Evolutionary conservation across 805 yeast species (phyloP), one percentile per base, ranked within the genome.

Genomic region (Naumovozyma castellii): DNA sequence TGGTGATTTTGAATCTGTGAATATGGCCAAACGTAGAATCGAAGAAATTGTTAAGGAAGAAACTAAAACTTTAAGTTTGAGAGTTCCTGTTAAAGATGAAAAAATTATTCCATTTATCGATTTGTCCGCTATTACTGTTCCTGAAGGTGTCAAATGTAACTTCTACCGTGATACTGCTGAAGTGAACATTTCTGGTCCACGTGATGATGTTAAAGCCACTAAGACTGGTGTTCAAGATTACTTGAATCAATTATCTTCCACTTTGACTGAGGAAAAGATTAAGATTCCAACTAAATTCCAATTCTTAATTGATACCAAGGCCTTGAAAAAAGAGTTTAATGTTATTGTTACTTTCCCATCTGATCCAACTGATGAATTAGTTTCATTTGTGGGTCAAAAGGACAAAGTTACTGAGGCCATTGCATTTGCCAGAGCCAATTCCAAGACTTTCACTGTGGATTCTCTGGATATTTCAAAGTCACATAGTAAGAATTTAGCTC

Each of bases 1-100:
- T 44, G 97, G 97, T 64, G 94, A 87, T 56, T 72, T 75, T 44
- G 94, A 84, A 57, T 87, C 95, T 40, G 83, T 84, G 50, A 73
- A 71, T 46, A 70, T 71, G 37, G 96, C 97, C 22, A 80, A 80
- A 55, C 59, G 65, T 28, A 76, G 71, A 56, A 86, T 90, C 47
- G 49, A 75, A 54, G 76, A 73, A 16, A 82, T 87, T 51, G 94
- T 87, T 37, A 72, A 75, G 53, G 84, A 82, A 53, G 79, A 82
- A 52, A 80, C 86, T 40, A 80, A 78, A 54, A 68, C 64, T 49
- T 64, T 79, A 41, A 62, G 72, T 8, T 57, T 73, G 25, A 75
- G 67, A 50, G 44, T 83, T 22, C 54, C 65, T n/a, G 67, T 82
- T 31, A 61, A 61, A 25, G 59, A 58, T 37, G 48, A 59, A 9